Conservation (phyloP, 1,139 yeast genomes). For the Yamadazyma songkhlaensis region DNA sequence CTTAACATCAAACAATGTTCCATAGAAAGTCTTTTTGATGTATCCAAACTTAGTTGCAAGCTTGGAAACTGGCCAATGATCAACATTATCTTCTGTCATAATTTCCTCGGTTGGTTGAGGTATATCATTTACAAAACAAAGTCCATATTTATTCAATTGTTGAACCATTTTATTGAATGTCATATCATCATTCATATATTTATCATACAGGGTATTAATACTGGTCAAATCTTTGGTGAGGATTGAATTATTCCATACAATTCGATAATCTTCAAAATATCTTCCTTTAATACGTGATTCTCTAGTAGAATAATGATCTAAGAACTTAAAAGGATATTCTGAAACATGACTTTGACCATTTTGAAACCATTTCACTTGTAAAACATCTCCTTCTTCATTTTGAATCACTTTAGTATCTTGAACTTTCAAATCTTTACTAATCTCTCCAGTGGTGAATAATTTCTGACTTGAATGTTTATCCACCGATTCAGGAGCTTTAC, state of each 20-base stretch:
- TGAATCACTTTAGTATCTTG: constrained; percentile 18
- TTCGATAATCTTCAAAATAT: constrained; percentile 32
- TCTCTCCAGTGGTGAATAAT: constrained; percentile 59
- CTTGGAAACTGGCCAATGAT: constrained; percentile 39
- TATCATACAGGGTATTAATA: constrained; percentile 34
- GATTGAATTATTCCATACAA: constrained; percentile 37
- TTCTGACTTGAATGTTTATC: constrained; percentile 63
- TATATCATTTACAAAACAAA: constrained; percentile 53
- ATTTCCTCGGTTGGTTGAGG: constrained; percentile 32
- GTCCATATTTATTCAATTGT: constrained; percentile 56
- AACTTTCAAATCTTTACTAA: constrained; percentile 25
- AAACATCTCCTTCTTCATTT: constrained; percentile 24
- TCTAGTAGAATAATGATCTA: constrained; percentile 41
- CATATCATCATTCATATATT: constrained; percentile 39
- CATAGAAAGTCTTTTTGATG: constrained; percentile 71
- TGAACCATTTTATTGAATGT: constrained; percentile 38
- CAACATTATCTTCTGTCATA: constrained; percentile 28
- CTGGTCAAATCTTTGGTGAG: constrained; percentile 16
- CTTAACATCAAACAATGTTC: constrained; percentile 68
- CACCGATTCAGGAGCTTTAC: constrained; percentile 47
- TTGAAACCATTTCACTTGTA: constrained; percentile 56
- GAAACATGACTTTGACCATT: constrained; percentile 34
- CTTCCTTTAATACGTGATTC: constrained; percentile 29
- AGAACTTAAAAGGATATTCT: constrained; percentile 44
- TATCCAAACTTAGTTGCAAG: constrained; percentile 68